Base-by-base conservation (phyloP, 1,139 yeast species). In the Hansenula anomala region DNA sequence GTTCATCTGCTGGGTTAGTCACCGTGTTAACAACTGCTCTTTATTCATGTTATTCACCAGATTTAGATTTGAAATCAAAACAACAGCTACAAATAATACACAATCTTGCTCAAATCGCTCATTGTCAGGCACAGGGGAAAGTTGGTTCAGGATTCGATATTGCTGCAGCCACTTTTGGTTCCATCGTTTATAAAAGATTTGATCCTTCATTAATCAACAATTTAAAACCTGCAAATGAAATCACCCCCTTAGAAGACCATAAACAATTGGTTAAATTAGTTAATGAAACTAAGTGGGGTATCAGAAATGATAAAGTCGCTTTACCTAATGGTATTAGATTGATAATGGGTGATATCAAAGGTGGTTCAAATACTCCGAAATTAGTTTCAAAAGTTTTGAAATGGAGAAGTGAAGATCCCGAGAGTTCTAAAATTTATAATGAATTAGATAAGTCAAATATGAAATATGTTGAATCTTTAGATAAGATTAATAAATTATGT, bases 71-170 rank as follows among this genome's bases (percentile, higher is more conserved):
- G 5, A 34, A 41, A 0, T 32, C 41, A 10, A 30, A 30, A 0
- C 15, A 36, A 3, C 51, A 55, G 20, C 44, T 68, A 33, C 61
- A 56, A 28, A 44, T 56, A 7, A 67, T 92, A 23, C 97, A 92
- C 59, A 90, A 88, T 51, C 63, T 88, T 26, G 78, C 97, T 0
- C 98, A 92, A 56, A 67, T 87, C 12, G 85, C 96, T 1, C 98
- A 92, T 59, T 90, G 97, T 59, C 74, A 76, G 40, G 97, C 98
- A 2, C 98, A 92, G 58, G 86, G 87, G 33, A 94, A 94, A 59
- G 80, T 92, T 22, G 98, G 98, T 0, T 87, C 96, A 3, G 98
- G 98, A 0, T 92, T 92, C 59, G 98, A 92, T 57, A 95, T 94
- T 31, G 97, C 96, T 0, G 82, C 97, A 9, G 98, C 98, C 0